phyloP scores from a whole-genome alignment of 441 rosid species.

The Gossypium davidsonii region DNA sequence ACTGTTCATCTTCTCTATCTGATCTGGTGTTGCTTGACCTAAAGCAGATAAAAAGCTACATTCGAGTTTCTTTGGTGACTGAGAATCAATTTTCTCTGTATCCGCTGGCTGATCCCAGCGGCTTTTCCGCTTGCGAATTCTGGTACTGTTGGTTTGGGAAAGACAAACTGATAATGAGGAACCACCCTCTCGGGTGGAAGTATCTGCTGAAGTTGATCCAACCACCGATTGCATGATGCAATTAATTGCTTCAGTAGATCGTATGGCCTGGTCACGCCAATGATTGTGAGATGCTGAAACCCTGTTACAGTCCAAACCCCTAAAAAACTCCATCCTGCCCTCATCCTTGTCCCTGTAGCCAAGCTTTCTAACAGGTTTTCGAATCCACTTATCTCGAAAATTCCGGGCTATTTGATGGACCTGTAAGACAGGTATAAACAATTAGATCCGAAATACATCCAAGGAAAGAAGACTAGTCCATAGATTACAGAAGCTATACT shows the following conservation, averaged over 20 bases:
- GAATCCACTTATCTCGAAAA: slow-evolving; percentile 87
- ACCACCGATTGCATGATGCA: slow-evolving; percentile 28
- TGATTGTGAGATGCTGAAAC: slow-evolving; percentile 39
- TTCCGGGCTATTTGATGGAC: slow-evolving; percentile 93
- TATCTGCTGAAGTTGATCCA: slow-evolving; percentile 30
- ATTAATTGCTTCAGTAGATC: slow-evolving; percentile 46
- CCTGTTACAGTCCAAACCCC: slow-evolving; percentile 40
- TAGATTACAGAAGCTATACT: not conserved
- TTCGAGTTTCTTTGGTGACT: slow-evolving; percentile 17
- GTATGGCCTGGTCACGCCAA: slow-evolving; percentile 42
- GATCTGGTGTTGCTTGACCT: slow-evolving; percentile 16
- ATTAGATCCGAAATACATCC: slow-evolving; percentile 5
- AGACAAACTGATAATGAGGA: slow-evolving; percentile 32
- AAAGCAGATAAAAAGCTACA: slow-evolving; percentile 9
- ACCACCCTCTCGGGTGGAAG: slow-evolving; percentile 33
- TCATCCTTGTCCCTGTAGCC: slow-evolving; percentile 58
- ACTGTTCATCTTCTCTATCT: slow-evolving; percentile 18
- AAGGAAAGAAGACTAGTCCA: not conserved
- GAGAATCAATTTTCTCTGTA: slow-evolving; percentile 26
- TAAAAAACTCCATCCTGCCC: slow-evolving; percentile 40
- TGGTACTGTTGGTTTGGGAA: slow-evolving; percentile 27
- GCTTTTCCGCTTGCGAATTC: slow-evolving; percentile 80
- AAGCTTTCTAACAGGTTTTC: slow-evolving; percentile 51
- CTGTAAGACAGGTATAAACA: slow-evolving; percentile 30
- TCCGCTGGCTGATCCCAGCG: slow-evolving; percentile 92